Evolutionary conservation across 768 basidiomycete species (phyloP), one percentile per base, ranked within the genome.

Genomic region (Cyclocybe cylindracea): DNA sequence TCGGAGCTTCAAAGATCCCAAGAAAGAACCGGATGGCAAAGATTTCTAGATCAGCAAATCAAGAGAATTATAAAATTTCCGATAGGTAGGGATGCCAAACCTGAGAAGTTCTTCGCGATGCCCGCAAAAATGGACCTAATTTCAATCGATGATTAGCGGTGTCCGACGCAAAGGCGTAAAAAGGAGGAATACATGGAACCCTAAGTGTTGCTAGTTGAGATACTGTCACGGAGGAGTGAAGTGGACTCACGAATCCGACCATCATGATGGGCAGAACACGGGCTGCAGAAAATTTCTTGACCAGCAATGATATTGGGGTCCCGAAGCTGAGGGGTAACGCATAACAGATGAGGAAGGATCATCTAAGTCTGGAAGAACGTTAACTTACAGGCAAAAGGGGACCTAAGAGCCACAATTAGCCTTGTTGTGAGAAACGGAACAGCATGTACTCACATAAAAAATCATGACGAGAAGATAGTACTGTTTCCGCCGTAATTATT

Each of bases 391-490:
- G 53, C 76, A 78, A 53, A 78, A 77, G 5, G 75, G 74, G 10
- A 75, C 72, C 75, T 78, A 39, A 16, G 43, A 48, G 16, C 35
- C 19, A 38, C 36, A 6, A 13, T 32, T 37, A 46, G n/a, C 31
- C 31, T 8, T 19, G 35, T 33, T 36, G 44, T 50, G 18, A n/a
- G n/a, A n/a, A 13, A n/a, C 14, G 32, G 41, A 7, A 5, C 7
- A 24, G 37, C 29, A 14, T 32, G 18, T 2, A 55, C 68, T 58
- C 50, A 74, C 75, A 50, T 78, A 77, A 64, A 77, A 78, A 51
- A 75, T 66, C 73, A 76, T 77, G 14, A 78, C 73, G 16, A 79
- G 72, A 11, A 77, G 53, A 63, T 78, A 79, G 51, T 80, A 80
- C 73, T 78, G 16, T 4, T 16, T 9, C 16, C 19, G 29, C 51